phyloP scores from a whole-genome alignment of 2,329 filamentous ascomycete species.

The Didymella arachidicola region DNA sequence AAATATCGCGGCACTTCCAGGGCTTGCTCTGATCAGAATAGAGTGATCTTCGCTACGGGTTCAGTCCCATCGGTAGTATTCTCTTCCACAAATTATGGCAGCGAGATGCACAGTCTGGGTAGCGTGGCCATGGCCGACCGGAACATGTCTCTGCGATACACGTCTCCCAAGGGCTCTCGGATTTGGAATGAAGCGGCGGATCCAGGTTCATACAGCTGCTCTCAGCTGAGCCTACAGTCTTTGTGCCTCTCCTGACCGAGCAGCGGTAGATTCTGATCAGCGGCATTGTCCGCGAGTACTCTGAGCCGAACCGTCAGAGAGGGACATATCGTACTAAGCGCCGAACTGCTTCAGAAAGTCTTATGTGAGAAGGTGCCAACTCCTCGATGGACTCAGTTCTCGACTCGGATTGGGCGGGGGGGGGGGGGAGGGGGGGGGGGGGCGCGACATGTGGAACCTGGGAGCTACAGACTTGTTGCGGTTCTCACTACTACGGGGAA shows the following conservation, averaged over 20 bases:
- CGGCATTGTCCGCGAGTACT: neutral
- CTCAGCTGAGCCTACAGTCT: neutral
- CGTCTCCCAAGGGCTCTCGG: neutral
- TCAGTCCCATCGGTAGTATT: neutral
- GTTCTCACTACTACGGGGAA: neutral
- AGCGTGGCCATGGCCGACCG: neutral
- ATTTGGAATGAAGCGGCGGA: neutral
- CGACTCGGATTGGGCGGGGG: too few relatives aligned
- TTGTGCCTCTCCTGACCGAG: neutral
- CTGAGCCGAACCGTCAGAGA: neutral
- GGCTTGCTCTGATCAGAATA: conserved; percentile 35
- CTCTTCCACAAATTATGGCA: neutral
- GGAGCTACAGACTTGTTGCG: neutral
- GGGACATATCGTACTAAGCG: neutral
- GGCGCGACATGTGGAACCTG: too few relatives aligned
- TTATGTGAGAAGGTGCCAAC: too few relatives aligned
- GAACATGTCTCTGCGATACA: neutral
- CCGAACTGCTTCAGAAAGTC: too few relatives aligned
- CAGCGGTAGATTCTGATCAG: neutral
- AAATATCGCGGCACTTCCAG: conserved; percentile 24
- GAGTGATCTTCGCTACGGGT: neutral
- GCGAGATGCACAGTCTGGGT: neutral
- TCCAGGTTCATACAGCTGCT: neutral
- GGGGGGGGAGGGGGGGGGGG: too few relatives aligned
- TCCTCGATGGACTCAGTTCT: too few relatives aligned